Conservation (phyloP, 805 yeast genomes). For the Sugiyamaella smithiae region DNA sequence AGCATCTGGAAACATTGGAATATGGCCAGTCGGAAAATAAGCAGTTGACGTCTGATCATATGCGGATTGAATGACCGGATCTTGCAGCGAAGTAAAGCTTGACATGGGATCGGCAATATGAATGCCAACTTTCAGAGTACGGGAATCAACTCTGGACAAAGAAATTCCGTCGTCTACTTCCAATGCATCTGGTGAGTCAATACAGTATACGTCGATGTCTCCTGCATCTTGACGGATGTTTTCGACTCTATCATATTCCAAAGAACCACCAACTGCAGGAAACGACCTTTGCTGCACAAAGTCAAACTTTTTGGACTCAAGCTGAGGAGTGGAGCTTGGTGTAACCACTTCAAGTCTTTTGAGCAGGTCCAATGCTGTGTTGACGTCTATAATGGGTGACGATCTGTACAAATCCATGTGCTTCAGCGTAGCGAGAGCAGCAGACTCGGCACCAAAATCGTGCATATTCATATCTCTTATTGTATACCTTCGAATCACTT, state of each 20-base stretch:
- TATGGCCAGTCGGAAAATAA: slow-evolving; percentile 65
- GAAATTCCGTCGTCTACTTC: slow-evolving; percentile 95
- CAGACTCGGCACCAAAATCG: slow-evolving; percentile 19
- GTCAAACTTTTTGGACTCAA: slow-evolving; percentile 11
- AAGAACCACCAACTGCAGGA: neutral
- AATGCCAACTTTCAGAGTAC: slow-evolving; percentile 46
- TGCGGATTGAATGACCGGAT: slow-evolving; percentile 48
- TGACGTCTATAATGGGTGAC: slow-evolving; percentile 5
- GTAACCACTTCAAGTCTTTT: slow-evolving; percentile 2
- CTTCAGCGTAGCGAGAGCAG: slow-evolving; percentile 15
- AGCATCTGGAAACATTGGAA: slow-evolving; percentile 67
- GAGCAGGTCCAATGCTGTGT: slow-evolving; percentile 11
- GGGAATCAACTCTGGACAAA: slow-evolving; percentile 32
- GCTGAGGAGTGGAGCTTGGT: slow-evolving; percentile 12
- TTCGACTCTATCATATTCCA: slow-evolving; percentile 15
- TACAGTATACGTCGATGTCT: slow-evolving; percentile 65
- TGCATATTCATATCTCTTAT: slow-evolving; percentile 20
- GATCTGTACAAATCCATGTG: neutral
- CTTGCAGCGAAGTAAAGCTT: slow-evolving; percentile 37
- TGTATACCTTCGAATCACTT: slow-evolving; percentile 21
- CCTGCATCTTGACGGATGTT: slow-evolving; percentile 12
- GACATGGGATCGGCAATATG: slow-evolving; percentile 91
- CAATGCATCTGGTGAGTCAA: slow-evolving; percentile 74
- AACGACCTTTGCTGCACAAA: slow-evolving; percentile 10
- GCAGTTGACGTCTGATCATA: slow-evolving; percentile 60